Percentiles rank a stretch among this genome's conserved stretches.
phyloP scores from a whole-genome alignment of 305 asterid species.

The Plantago coronopus region DNA sequence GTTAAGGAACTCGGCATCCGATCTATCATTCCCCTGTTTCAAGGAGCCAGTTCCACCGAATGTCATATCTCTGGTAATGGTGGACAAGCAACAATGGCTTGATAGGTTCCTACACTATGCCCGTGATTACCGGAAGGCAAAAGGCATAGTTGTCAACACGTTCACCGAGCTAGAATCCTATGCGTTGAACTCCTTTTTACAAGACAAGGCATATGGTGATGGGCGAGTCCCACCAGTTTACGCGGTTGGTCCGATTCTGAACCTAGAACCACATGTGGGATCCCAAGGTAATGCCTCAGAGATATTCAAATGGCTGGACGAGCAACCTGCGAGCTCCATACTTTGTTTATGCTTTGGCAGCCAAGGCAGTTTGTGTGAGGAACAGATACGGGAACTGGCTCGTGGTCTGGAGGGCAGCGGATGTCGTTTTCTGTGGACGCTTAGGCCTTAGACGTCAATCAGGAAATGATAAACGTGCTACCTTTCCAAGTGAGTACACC shows the following conservation, averaged over 20 bases:
- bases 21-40: constrained; percentile 40
- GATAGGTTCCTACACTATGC: constrained; percentile 44
- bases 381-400: constrained; percentile 49
- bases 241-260: constrained; percentile 58
- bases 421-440: constrained; percentile 59
- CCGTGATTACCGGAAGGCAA: constrained; percentile 53
- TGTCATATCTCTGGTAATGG: constrained; percentile 42
- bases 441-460: constrained; percentile 63
- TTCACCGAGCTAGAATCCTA: constrained; percentile 46
- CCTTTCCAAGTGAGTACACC: constrained; percentile 51
- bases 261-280: constrained; percentile 24
- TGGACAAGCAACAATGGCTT: constrained; percentile 38
- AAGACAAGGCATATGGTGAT: constrained; percentile 23
- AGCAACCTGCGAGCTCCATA: constrained; percentile 50
- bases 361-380: constrained; percentile 50
- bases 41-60: constrained; percentile 35
- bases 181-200: constrained; percentile 36
- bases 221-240: constrained; percentile 39
- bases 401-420: constrained; percentile 52
- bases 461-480: constrained; percentile 19
- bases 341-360: constrained; percentile 69
- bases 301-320: constrained; percentile 41
- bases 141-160: constrained; percentile 59
- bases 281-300: constrained; percentile 18
- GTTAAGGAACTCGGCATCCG: constrained; percentile 28